Percentiles rank a stretch among this genome's conserved stretches.
Evolutionary conservation across 495 filamentous ascomycete species (phyloP).

Genomic region (Lasiosphaeria miniovina): DNA sequence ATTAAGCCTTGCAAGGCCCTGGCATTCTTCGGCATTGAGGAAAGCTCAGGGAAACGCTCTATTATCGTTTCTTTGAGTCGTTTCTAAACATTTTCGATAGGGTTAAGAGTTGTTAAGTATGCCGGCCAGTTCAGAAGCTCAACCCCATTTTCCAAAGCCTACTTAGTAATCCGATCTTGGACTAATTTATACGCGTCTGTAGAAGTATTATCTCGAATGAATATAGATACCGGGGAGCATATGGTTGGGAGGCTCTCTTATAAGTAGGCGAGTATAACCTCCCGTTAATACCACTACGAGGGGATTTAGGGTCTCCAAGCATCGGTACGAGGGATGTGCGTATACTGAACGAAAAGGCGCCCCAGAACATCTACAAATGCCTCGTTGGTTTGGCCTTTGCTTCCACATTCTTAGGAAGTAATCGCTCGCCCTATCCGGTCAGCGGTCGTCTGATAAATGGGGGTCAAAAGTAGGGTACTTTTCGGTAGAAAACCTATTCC

Average conservation of each 20-base stretch:
- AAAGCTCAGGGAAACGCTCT: too few species aligned
- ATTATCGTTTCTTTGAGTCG: too few species aligned
- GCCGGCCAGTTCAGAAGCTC: too few species aligned
- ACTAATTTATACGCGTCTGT: conserved; percentile 5
- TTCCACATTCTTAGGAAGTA: conserved; percentile 4
- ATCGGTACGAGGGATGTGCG: neutral
- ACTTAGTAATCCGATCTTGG: conserved; percentile 1
- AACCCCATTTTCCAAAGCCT: neutral
- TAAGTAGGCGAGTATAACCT: conserved; percentile 6
- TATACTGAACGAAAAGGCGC: conserved; percentile 1
- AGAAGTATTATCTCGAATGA: conserved; percentile 10
- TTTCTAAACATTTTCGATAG: too few species aligned
- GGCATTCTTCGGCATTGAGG: too few species aligned
- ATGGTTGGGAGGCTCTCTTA: conserved; percentile 4
- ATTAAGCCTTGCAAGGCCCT: too few species aligned
- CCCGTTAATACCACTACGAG: conserved; percentile 2
- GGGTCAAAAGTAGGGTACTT: neutral
- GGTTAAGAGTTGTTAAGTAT: too few species aligned
- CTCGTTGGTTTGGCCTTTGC: conserved; percentile 2
- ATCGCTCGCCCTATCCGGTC: conserved; percentile 2
- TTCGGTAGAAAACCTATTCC: conserved; percentile 1
- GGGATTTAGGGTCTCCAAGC: neutral
- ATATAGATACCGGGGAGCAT: neutral
- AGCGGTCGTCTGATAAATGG: neutral
- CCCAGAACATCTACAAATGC: conserved; percentile 12